Percentiles rank a stretch among this genome's conserved stretches.
phyloP scores from a whole-genome alignment of 2,329 filamentous ascomycete species.

The Aspergillus ustus region DNA sequence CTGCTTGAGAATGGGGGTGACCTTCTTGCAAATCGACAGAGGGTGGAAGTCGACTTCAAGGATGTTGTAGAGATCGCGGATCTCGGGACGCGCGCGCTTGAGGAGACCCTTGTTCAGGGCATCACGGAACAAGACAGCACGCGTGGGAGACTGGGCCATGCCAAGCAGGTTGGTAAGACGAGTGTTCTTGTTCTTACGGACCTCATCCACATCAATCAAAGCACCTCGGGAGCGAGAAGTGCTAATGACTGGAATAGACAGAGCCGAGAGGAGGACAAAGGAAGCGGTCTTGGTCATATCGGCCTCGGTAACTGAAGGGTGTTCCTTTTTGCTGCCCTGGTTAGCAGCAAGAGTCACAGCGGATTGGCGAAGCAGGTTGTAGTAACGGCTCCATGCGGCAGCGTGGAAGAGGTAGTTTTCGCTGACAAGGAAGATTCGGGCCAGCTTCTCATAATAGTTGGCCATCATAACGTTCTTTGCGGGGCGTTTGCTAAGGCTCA shows the following conservation, averaged over 20 bases:
- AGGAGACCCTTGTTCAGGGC: slow-evolving; percentile 92
- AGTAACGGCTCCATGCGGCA: slow-evolving; percentile 95
- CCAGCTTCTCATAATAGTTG: slow-evolving; percentile 99
- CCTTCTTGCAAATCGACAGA: slow-evolving; percentile 98
- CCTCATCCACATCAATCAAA: slow-evolving; percentile 95
- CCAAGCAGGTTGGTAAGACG: slow-evolving; percentile 94
- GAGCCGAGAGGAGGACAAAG: slow-evolving; percentile 90
- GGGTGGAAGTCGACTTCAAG: slow-evolving; percentile 99
- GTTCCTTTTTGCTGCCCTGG: slow-evolving; percentile 90
- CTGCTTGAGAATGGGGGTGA: slow-evolving; percentile 91
- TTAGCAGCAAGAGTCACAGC: slow-evolving; percentile 80
- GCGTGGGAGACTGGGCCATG: slow-evolving; percentile 87
- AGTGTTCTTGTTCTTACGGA: slow-evolving; percentile 98
- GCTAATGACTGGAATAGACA: slow-evolving; percentile 99
- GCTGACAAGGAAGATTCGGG: slow-evolving; percentile 96
- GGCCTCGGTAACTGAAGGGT: slow-evolving; percentile 83
- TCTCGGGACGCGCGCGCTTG: slow-evolving; percentile 90
- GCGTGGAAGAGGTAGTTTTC: slow-evolving; percentile 99
- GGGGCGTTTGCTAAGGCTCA: slow-evolving; percentile 96
- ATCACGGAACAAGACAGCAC: slow-evolving; percentile 91
- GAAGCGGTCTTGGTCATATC: slow-evolving; percentile 94
- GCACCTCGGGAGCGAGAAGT: slow-evolving; percentile 94
- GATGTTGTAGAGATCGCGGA: slow-evolving; percentile 96
- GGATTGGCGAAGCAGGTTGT: slow-evolving; percentile 92
- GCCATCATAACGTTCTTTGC: slow-evolving; percentile 99